These are phyloP conservation scores for Trypanosoma vivax DNA, from an alignment of 208 protist species.

Conservation along the genomic window DNA sequence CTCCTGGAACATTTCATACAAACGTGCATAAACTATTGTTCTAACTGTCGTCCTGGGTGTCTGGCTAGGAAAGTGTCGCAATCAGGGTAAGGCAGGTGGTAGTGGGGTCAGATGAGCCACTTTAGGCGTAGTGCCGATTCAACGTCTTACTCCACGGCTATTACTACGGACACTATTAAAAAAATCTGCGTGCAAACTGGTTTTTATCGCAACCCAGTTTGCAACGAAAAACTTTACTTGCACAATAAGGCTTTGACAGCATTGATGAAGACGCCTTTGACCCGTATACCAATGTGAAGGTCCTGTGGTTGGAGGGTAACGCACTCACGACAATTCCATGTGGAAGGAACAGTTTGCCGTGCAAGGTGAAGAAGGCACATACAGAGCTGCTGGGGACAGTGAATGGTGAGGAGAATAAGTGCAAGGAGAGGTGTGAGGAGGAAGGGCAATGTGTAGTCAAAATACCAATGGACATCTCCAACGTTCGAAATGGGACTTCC, in stretches of 20 bases:
- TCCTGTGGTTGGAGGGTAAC: constrained; percentile 93
- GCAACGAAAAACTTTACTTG: constrained; percentile 93
- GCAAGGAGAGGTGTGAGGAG: constrained; percentile 3
- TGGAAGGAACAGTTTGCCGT: constrained; percentile 39
- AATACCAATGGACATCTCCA: not conserved
- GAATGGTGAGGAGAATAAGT: constrained; percentile 9
- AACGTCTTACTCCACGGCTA: constrained; percentile 6
- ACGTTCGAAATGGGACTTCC: not conserved
- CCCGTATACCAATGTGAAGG: constrained; percentile 82
- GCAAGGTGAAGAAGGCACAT: no score
- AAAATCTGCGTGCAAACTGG: constrained; percentile 80
- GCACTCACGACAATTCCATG: constrained; percentile 55
- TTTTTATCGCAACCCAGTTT: constrained; percentile 86
- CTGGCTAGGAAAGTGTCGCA: no score
- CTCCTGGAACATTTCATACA: no score
- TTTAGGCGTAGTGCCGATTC: not conserved
- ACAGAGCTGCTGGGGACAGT: constrained; percentile 36
- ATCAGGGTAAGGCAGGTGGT: no score
- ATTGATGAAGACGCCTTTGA: constrained; percentile 81
- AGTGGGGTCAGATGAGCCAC: not conserved
- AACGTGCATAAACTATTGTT: no score
- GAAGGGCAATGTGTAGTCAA: constrained; percentile 5
- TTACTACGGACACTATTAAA: constrained; percentile 81
- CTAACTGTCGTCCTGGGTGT: no score
- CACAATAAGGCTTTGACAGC: constrained; percentile 85